Percentiles rank a stretch among this genome's conserved stretches.
These are phyloP conservation scores for Rosa hybrid DNA, from an alignment of 331 rosid species.

Conservation along the genomic window DNA sequence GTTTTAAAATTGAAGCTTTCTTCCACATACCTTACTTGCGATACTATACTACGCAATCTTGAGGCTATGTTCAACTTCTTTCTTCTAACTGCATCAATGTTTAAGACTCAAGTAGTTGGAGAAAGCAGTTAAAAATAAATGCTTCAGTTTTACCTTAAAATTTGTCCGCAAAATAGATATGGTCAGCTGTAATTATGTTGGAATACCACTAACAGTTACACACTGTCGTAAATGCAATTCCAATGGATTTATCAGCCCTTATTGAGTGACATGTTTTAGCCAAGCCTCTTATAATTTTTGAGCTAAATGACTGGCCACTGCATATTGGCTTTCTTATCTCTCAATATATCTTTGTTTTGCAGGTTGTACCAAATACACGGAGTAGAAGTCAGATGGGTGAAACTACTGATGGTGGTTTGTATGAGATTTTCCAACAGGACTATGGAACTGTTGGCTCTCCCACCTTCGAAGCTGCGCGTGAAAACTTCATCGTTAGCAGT, in stretches of 20 bases:
- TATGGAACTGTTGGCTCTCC: conserved; percentile 84
- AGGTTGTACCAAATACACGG: conserved; percentile 94
- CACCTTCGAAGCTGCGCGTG: conserved; percentile 69
- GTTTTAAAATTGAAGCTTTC: background rate
- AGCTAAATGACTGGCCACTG: background rate
- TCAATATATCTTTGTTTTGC: conserved; percentile 25
- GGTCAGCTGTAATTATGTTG: background rate
- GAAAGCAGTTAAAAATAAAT: background rate
- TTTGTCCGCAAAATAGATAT: background rate
- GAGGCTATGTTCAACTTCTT: background rate
- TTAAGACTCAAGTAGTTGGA: background rate
- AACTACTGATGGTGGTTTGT: conserved; percentile 96
- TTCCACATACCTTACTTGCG: background rate
- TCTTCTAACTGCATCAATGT: background rate
- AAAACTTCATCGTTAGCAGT: conserved; percentile 68
- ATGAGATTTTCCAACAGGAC: conserved; percentile 94
- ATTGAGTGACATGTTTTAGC: background rate
- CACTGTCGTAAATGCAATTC: background rate
- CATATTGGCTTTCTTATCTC: background rate
- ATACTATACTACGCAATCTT: background rate
- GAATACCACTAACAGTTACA: background rate
- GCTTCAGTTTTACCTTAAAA: background rate
- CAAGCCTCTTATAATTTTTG: background rate
- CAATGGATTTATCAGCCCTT: background rate
- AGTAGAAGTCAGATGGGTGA: conserved; percentile 99